Evolutionary conservation across 1,284 basidiomycete genomes (phyloP), one percentile per base, ranked within the genome.

Genomic region (Volvariella volvacea): DNA sequence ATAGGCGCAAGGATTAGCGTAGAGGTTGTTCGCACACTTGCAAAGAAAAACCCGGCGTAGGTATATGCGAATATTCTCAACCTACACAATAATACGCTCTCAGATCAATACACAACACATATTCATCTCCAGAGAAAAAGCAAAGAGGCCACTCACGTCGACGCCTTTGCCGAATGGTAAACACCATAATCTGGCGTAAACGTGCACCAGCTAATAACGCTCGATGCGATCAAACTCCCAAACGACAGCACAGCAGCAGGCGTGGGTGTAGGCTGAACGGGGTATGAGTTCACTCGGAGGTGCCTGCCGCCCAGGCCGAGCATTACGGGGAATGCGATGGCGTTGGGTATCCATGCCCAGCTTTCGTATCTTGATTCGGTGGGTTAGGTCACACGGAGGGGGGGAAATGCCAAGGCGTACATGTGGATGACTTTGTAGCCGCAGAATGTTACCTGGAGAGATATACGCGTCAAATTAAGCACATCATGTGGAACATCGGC

Each of bases 401-500:
- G 25, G 16, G 2, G 7, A 16, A 30, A 10, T 12, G 10, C 19
- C 34, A 16, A 10, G 32, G 3, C 52, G 43, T 32, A 63, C 63
- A 69, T 74, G 51, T 83, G 76, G 10, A 88, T 60, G 8, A 84
- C 70, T 20, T 65, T 68, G 57, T 83, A 86, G 1, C 86, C 86
- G 49, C 70, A 73, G 54, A 79, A 76, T 0, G 72, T 71, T 25
- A 73, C 55, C 73, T 73, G 43, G 3, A 43, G 15, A 34, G 7
- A 45, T 10, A 12, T 41, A 15, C 19, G 19, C 33, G 20, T 16
- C 8, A 44, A 22, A 20, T 47, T 14, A 14, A 36, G 9, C 12
- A 12, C 6, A 12, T 28, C 6, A 28, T 28, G 12, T 28, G 6
- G 12, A 17, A 22, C 7, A 8, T 40, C 15, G 22, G 28, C 17